These are phyloP conservation scores for Apiospora phragmitis DNA, from an alignment of 2,329 filamentous ascomycete genomes.

Conservation along the genomic window DNA sequence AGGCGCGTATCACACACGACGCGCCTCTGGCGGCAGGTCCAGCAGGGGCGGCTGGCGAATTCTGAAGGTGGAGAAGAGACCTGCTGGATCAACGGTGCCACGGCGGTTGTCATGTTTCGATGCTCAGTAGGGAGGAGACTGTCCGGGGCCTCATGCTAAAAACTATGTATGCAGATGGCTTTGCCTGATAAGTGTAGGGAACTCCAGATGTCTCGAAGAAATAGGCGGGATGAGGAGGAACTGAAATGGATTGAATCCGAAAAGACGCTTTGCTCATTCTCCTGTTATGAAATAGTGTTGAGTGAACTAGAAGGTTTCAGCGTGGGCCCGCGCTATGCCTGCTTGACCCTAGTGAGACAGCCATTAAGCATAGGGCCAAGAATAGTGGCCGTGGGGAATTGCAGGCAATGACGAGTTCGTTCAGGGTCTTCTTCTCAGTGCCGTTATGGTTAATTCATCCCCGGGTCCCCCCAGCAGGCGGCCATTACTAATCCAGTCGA, in stretches of 20 bases:
- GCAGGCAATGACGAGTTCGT: background rate
- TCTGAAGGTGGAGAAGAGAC: background rate
- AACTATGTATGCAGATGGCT: background rate
- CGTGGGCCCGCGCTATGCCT: background rate
- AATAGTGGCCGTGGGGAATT: background rate
- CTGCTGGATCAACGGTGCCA: background rate
- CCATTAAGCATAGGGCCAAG: conserved; percentile 3
- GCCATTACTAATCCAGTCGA: background rate
- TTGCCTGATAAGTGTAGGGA: background rate
- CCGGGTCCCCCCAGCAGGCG: background rate
- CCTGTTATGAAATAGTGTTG: background rate
- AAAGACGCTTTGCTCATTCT: background rate
- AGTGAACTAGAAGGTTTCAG: background rate
- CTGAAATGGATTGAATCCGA: background rate
- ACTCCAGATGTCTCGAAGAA: background rate
- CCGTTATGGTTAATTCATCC: background rate
- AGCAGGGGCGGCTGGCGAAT: conserved; percentile 13
- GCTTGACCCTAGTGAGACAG: background rate
- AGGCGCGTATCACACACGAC: conserved; percentile 17
- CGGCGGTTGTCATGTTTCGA: background rate
- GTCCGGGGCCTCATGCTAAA: background rate
- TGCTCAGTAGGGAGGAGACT: background rate
- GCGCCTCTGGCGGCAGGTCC: conserved; percentile 18
- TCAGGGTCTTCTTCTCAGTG: background rate
- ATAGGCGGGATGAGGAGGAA: background rate